Evolutionary conservation across 2,329 filamentous ascomycete species (phyloP).

Genomic region (Fusarium sp.): DNA sequence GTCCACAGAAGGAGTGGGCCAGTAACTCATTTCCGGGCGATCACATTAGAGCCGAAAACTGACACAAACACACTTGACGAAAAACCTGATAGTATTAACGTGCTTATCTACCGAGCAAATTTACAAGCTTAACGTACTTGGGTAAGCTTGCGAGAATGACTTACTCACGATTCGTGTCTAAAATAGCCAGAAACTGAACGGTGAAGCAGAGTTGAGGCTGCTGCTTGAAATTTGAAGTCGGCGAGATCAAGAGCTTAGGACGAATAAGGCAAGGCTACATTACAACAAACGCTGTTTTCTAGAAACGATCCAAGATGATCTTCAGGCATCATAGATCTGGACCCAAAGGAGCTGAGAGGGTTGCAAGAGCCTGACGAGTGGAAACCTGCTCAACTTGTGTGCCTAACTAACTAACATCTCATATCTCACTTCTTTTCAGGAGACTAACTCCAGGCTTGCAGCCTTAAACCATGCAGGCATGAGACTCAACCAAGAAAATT

Average conservation of each 20-base stretch:
- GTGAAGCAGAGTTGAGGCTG: not conserved
- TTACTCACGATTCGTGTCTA: not conserved
- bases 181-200: not conserved
- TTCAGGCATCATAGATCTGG: constrained; percentile 32
- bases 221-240: not conserved
- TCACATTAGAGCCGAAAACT: constrained; percentile 10
- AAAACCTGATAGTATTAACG: constrained; percentile 4
- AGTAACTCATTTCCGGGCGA: constrained; percentile 12
- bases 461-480: not conserved
- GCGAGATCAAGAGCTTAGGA: constrained; percentile 1
- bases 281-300: constrained; percentile 19
- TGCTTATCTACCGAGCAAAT: constrained; percentile 4
- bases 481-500: constrained; percentile 6
- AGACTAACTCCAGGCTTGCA: constrained; percentile 10
- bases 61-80: constrained; percentile 8
- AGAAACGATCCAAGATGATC: constrained; percentile 21
- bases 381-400: constrained; percentile 1
- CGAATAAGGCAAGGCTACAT: constrained; percentile 4
- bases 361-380: constrained; percentile 11
- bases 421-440: constrained; percentile 17
- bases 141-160: constrained; percentile 19
- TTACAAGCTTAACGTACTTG: constrained; percentile 5
- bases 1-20: constrained; percentile 11
- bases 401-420: constrained; percentile 1
- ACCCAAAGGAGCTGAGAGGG: constrained; percentile 4